A percentile compares a stretch with the other conserved stretches of the same genome.
Conservation (phyloP, 495 filamentous ascomycete species). For the Cudoniella acicularis region DNA sequence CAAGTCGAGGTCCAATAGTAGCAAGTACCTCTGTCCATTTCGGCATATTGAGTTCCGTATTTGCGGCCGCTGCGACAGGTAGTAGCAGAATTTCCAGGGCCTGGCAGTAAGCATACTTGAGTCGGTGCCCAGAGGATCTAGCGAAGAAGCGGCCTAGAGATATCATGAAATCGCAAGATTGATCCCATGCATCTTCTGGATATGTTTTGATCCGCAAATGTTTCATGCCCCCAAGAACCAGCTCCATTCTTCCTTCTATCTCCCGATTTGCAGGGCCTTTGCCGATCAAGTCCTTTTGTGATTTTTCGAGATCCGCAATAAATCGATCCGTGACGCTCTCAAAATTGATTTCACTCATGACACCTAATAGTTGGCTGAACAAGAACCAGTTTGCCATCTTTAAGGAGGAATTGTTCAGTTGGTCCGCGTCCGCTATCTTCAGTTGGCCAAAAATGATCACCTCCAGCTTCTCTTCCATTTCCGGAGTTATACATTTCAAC, state of each 20-base stretch:
- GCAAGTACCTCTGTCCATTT: slow-evolving; percentile 85
- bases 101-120: slow-evolving; percentile 93
- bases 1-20: slow-evolving; percentile 67
- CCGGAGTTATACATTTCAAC: slow-evolving; percentile 71
- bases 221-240: slow-evolving; percentile 87
- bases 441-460: slow-evolving; percentile 92
- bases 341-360: slow-evolving; percentile 92
- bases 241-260: slow-evolving; percentile 72
- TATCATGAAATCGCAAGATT: slow-evolving; percentile 83
- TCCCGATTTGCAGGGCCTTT: slow-evolving; percentile 60
- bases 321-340: slow-evolving; percentile 77
- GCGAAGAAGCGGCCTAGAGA: slow-evolving; percentile 76
- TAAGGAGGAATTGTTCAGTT: slow-evolving; percentile 71
- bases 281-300: slow-evolving; percentile 64
- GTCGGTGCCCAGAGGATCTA: slow-evolving; percentile 75
- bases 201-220: slow-evolving; percentile 71
- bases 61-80: slow-evolving; percentile 78
- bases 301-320: slow-evolving; percentile 69
- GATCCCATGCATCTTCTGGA: slow-evolving; percentile 73
- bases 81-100: slow-evolving; percentile 82
- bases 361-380: slow-evolving; percentile 84
- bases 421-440: slow-evolving; percentile 79
- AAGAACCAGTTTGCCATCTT: slow-evolving; percentile 93
- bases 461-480: slow-evolving; percentile 76
- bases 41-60: slow-evolving; percentile 67